Evolutionary conservation across 2,329 filamentous ascomycete species (phyloP).

Genomic region (Fusarium bulbicola): DNA sequence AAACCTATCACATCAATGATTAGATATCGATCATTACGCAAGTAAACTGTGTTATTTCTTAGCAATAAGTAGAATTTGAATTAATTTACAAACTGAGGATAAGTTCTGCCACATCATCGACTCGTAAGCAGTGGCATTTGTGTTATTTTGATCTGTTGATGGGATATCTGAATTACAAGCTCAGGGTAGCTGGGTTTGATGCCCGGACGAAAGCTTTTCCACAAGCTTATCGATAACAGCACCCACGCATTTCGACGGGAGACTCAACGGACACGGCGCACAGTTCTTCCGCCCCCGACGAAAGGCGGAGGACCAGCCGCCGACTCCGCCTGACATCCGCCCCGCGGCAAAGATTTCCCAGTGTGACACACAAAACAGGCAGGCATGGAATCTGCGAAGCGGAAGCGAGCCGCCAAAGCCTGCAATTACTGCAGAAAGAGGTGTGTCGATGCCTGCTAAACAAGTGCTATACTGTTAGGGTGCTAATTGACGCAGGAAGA

Average conservation of each 20-base stretch:
- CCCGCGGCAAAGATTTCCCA: constrained; percentile 25
- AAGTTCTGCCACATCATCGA: accelerated
- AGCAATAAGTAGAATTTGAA: accelerated
- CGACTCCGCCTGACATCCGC: constrained; percentile 17
- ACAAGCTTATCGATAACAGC: accelerated
- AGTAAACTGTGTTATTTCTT: accelerated
- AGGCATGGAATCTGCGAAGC: constrained; percentile 33
- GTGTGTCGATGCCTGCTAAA: background rate
- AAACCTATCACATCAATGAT: too few relatives aligned
- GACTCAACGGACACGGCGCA: accelerated
- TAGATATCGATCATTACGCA: background rate
- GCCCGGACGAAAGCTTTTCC: background rate
- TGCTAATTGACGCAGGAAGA: background rate
- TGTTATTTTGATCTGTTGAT: accelerated
- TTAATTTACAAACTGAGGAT: accelerated
- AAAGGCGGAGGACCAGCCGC: constrained; percentile 24
- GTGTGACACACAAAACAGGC: background rate
- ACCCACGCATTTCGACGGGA: too few relatives aligned
- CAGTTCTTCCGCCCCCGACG: background rate
- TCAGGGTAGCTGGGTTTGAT: background rate
- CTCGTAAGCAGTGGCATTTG: background rate
- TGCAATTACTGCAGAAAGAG: constrained; percentile 38
- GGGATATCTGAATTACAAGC: background rate
- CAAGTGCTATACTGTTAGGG: background rate
- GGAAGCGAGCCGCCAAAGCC: constrained; percentile 38